Evolutionary conservation across 805 yeast genomes (phyloP).

Genomic region (Ogataea minuta): DNA sequence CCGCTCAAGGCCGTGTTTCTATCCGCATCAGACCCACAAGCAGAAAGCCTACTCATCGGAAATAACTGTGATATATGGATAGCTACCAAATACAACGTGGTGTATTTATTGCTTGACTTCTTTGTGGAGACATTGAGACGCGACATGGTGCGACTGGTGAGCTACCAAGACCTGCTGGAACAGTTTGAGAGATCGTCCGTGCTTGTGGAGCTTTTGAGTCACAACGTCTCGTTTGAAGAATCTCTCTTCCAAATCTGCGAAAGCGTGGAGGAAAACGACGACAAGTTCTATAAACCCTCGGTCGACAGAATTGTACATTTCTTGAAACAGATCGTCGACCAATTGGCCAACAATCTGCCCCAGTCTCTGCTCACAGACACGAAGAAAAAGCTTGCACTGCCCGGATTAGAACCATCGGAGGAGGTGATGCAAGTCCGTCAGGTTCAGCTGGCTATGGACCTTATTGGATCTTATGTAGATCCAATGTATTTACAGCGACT

Average conservation of each 20-base stretch:
- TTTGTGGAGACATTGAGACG: conserved; percentile 31
- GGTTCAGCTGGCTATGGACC: conserved; percentile 42
- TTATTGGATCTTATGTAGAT: conserved; percentile 46
- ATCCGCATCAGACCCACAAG: conserved; percentile 20
- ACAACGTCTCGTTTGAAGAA: conserved; percentile 26
- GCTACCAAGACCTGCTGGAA: conserved; percentile 44
- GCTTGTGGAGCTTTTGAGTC: conserved; percentile 21
- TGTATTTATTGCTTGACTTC: conserved; percentile 39
- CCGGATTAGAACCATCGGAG: conserved; percentile 32
- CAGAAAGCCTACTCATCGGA: conserved; percentile 39
- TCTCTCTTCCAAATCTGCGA: conserved; percentile 39
- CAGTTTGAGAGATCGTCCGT: conserved; percentile 28
- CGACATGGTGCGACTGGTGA: conserved; percentile 33
- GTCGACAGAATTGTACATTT: conserved; percentile 36
- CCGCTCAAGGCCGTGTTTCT: conserved; percentile 43
- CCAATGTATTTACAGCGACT: conserved; percentile 30
- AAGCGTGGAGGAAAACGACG: conserved; percentile 42
- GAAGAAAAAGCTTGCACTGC: conserved; percentile 21
- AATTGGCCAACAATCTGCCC: conserved; percentile 40
- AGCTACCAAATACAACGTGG: conserved; percentile 40
- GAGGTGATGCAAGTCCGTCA: conserved; percentile 38
- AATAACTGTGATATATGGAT: conserved; percentile 39
- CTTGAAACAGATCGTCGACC: conserved; percentile 38
- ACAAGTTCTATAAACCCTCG: conserved; percentile 45
- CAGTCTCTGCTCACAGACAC: conserved; percentile 20